These are phyloP conservation scores for Perkinsus chesapeaki DNA, from an alignment of 169 alveolate species.

Conservation along the genomic window DNA sequence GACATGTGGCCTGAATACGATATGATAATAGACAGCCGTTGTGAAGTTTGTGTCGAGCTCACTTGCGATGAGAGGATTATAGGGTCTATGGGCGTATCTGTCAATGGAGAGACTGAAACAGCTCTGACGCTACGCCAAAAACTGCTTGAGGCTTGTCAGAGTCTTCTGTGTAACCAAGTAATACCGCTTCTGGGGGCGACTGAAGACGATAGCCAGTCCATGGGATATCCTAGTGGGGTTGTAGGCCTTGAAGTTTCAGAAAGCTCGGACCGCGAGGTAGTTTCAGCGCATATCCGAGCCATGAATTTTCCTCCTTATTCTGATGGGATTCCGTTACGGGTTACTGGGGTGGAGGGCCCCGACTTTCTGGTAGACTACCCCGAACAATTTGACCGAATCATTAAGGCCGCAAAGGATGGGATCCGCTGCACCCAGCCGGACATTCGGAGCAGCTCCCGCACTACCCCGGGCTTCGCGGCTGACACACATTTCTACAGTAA, in stretches of 20 bases:
- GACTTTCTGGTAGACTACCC: neutral
- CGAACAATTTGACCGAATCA: neutral
- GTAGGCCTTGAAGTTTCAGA: neutral
- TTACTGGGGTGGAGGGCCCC: neutral
- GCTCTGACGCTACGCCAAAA: neutral
- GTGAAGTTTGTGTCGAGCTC: neutral
- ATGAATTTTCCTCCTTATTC: neutral
- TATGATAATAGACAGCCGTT: neutral
- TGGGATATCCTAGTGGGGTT: no score
- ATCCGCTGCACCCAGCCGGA: neutral
- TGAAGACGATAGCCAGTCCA: neutral
- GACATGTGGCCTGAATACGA: neutral
- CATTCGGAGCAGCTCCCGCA: neutral
- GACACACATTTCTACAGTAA: conserved; percentile 5
- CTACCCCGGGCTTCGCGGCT: neutral
- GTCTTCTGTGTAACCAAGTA: neutral
- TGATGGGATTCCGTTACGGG: neutral
- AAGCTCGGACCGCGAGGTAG: neutral
- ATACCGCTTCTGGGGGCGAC: neutral
- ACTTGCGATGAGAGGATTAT: neutral
- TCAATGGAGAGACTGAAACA: neutral
- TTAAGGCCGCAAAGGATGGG: neutral
- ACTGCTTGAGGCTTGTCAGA: neutral
- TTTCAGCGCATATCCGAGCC: neutral
- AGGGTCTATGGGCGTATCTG: neutral